phyloP scores from a whole-genome alignment of 2,329 filamentous ascomycete genomes.

The Pestalotiopsis sp. region DNA sequence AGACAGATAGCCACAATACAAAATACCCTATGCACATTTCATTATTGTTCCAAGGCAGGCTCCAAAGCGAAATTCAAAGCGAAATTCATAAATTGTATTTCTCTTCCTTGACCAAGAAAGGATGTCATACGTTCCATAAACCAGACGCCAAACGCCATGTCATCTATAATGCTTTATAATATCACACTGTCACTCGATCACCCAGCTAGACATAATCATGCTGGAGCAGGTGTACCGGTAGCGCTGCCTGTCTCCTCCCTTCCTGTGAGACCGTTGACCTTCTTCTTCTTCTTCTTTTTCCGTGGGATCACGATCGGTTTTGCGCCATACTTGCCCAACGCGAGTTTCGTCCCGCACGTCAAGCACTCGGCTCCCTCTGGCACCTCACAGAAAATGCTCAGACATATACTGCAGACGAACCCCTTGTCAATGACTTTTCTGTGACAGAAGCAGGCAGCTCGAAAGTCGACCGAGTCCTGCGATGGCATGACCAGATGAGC shows the following conservation, averaged over 20 bases:
- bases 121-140: not conserved
- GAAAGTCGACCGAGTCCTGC: constrained; percentile 88
- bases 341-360: constrained; percentile 79
- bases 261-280: constrained; percentile 50
- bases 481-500: constrained; percentile 75
- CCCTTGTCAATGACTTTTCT: constrained; percentile 87
- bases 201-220: constrained; percentile 20
- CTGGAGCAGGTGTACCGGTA: constrained; percentile 59
- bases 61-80: not conserved
- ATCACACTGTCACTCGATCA: not conserved
- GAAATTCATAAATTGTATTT: not conserved
- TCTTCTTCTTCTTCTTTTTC: constrained; percentile 79
- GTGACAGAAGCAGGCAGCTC: constrained; percentile 98
- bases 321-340: constrained; percentile 74
- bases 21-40: not conserved
- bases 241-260: constrained; percentile 62
- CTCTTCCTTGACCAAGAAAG: not conserved
- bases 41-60: not conserved
- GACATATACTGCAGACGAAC: constrained; percentile 93
- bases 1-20: constrained; percentile 4
- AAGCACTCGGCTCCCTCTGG: constrained; percentile 70
- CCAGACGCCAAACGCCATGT: not conserved
- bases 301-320: constrained; percentile 75
- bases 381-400: constrained; percentile 85
- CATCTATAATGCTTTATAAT: not conserved